These are phyloP conservation scores for Ochromonas danica DNA, from an alignment of 108 stramenopile genomes.

Conservation along the genomic window DNA sequence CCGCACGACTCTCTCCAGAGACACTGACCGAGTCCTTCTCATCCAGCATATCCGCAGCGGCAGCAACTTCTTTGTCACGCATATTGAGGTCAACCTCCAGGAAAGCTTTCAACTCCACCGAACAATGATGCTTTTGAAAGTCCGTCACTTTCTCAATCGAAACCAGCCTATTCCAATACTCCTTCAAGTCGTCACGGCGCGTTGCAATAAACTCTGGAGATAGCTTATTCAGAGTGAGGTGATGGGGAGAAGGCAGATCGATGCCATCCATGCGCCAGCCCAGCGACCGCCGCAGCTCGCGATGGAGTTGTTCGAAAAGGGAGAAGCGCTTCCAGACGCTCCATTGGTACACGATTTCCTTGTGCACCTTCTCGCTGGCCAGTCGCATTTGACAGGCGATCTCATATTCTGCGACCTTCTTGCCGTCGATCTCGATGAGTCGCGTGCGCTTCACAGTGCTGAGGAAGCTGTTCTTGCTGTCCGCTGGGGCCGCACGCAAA, in stretches of 20 bases:
- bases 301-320: background rate
- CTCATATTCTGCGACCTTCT: constrained; percentile 19
- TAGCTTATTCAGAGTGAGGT: constrained; percentile 7
- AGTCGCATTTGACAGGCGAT: constrained; percentile 28
- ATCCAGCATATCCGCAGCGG: background rate
- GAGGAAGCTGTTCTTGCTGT: constrained; percentile 22
- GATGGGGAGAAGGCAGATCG: constrained; percentile 26
- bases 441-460: background rate
- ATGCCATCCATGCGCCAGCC: constrained; percentile 35
- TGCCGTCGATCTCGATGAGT: background rate
- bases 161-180: constrained; percentile 28
- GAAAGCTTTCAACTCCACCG: constrained; percentile 25
- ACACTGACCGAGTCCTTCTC: no score
- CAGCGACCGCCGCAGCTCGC: background rate
- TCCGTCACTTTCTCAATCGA: constrained; percentile 23
- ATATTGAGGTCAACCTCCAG: constrained; percentile 7
- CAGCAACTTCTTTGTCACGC: constrained; percentile 1
- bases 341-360: constrained; percentile 27
- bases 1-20: no score
- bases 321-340: constrained; percentile 35
- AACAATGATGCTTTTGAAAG: constrained; percentile 32
- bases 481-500: background rate
- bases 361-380: background rate
- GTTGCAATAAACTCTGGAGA: constrained; percentile 19
- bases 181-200: constrained; percentile 19